Evolutionary conservation across 129 eudicot genomes (phyloP).

Genomic region (Erigeron canadensis): DNA sequence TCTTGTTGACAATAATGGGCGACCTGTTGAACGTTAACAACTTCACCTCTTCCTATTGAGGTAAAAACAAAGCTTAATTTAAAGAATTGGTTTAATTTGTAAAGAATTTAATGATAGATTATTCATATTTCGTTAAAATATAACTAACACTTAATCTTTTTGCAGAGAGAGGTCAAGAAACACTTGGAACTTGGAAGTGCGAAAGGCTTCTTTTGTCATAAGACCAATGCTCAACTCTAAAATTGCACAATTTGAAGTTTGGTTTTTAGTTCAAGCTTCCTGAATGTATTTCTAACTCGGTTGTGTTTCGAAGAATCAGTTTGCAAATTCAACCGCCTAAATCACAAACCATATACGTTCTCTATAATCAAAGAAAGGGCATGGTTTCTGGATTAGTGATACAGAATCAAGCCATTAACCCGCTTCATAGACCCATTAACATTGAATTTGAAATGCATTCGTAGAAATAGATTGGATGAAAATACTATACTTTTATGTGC

Average conservation of each 20-base stretch:
- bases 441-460: no score
- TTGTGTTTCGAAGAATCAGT: not conserved
- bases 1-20: constrained; percentile 65
- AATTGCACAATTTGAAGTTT: no score
- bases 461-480: no score
- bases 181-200: constrained; percentile 2
- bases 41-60: constrained; percentile 85
- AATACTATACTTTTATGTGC: no score
- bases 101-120: not conserved
- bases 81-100: not conserved
- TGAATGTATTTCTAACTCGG: no score
- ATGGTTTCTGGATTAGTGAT: no score
- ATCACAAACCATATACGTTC: no score
- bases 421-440: no score
- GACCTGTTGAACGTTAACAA: constrained; percentile 78
- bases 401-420: no score
- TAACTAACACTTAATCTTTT: constrained; percentile 15
- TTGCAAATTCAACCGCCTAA: not conserved
- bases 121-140: not conserved
- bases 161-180: constrained; percentile 37
- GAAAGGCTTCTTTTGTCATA: constrained; percentile 7
- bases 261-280: constrained; percentile 1
- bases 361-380: no score
- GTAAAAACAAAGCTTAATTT: constrained; percentile 34
- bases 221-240: no score